Evolutionary conservation across 2,329 filamentous ascomycete species (phyloP).

Genomic region (Thielaviopsis populi): DNA sequence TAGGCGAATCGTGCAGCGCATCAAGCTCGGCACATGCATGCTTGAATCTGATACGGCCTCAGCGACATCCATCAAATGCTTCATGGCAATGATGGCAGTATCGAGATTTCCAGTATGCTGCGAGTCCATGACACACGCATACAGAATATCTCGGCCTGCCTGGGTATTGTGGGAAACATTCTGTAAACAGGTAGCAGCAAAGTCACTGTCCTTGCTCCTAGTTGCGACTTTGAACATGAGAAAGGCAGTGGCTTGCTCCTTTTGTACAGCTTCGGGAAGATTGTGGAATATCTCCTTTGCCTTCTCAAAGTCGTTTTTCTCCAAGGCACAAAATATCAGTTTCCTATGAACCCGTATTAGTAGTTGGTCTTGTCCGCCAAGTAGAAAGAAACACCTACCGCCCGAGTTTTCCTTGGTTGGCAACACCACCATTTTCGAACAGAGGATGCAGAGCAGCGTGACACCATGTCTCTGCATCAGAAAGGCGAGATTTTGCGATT

Average conservation of each 20-base stretch:
- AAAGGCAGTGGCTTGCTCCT: constrained; percentile 54
- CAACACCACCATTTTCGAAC: constrained; percentile 49
- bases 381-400: constrained; percentile 32
- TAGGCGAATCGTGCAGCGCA: constrained; percentile 39
- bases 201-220: constrained; percentile 38
- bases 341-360: constrained; percentile 38
- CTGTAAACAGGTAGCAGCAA: constrained; percentile 49
- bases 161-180: constrained; percentile 41
- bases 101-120: constrained; percentile 47
- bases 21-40: constrained; percentile 25
- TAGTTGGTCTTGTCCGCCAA: not conserved
- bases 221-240: constrained; percentile 62
- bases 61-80: constrained; percentile 23
- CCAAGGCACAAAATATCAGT: constrained; percentile 53
- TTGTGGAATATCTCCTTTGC: constrained; percentile 41
- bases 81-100: constrained; percentile 33
- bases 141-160: constrained; percentile 43
- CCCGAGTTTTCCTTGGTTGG: constrained; percentile 53
- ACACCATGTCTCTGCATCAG: constrained; percentile 55
- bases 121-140: constrained; percentile 67
- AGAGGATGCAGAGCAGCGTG: constrained; percentile 48
- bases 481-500: constrained; percentile 37
- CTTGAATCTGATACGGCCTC: constrained; percentile 18
- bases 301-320: constrained; percentile 35
- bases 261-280: constrained; percentile 43